A percentile compares a stretch with the other conserved stretches of the same genome.
Conservation (phyloP, 1,284 basidiomycete species). For the Ustilago tritici region DNA sequence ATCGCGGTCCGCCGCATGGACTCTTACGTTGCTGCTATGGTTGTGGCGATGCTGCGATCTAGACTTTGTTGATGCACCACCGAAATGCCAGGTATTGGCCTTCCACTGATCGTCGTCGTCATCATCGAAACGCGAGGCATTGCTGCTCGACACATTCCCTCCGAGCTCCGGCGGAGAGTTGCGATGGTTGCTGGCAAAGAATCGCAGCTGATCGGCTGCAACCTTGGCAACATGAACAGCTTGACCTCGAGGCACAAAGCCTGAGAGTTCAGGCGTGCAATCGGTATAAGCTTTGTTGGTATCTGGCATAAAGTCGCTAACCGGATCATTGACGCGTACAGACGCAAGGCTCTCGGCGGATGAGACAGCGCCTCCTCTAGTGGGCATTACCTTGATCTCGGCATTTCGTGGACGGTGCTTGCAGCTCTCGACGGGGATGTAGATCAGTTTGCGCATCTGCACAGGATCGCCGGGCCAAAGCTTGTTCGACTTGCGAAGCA, state of each 20-base stretch:
- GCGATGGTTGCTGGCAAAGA: slow-evolving; percentile 35
- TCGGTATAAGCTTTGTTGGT: slow-evolving; percentile 50
- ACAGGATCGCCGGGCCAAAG: slow-evolving; percentile 67
- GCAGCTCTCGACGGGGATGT: slow-evolving; percentile 65
- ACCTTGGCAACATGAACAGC: slow-evolving; percentile 47
- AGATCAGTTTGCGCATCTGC: slow-evolving; percentile 63
- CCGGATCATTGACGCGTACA: slow-evolving; percentile 33
- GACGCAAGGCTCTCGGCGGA: slow-evolving; percentile 23
- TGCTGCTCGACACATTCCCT: slow-evolving; percentile 19
- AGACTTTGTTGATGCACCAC: slow-evolving; percentile 16
- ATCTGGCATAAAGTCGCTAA: slow-evolving; percentile 47
- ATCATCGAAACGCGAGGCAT: slow-evolving; percentile 15
- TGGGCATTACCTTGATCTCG: slow-evolving; percentile 42
- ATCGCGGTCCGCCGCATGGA: background rate
- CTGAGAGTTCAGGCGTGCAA: slow-evolving; percentile 28
- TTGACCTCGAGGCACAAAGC: slow-evolving; percentile 42
- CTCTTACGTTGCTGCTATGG: background rate
- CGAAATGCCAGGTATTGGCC: slow-evolving; percentile 61
- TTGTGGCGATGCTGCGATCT: background rate
- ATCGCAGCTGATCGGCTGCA: slow-evolving; percentile 43
- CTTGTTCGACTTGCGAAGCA: slow-evolving; percentile 62
- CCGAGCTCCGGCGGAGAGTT: slow-evolving; percentile 16
- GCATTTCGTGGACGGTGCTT: slow-evolving; percentile 56
- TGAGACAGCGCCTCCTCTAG: slow-evolving; percentile 24
- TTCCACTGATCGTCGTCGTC: slow-evolving; percentile 53